A percentile compares a stretch with the other conserved stretches of the same genome.
These are phyloP conservation scores for Suillus americanus DNA, from an alignment of 768 basidiomycete species.

Conservation along the genomic window DNA sequence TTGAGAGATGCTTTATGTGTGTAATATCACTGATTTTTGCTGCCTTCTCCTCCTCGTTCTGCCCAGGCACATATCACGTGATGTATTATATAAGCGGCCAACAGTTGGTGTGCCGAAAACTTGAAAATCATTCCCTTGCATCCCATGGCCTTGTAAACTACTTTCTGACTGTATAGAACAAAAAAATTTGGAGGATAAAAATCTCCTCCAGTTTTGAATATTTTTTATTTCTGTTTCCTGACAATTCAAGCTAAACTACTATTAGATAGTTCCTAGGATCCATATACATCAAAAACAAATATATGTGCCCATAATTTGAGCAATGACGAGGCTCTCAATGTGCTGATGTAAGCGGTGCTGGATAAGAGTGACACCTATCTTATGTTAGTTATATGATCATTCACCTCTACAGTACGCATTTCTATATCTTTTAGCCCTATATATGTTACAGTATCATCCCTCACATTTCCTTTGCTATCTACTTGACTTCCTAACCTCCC, in stretches of 20 bases:
- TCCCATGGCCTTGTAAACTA: neutral
- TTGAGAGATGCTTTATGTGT: neutral
- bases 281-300: neutral
- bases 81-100: neutral
- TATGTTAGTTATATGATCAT: too few relatives aligned
- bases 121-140: neutral
- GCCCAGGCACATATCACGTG: neutral
- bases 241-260: neutral
- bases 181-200: neutral
- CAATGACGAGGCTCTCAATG: too few relatives aligned
- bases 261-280: neutral
- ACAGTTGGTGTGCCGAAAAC: neutral
- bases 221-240: neutral
- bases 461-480: too few relatives aligned
- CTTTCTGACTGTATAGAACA: neutral
- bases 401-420: too few relatives aligned
- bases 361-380: too few relatives aligned
- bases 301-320: neutral
- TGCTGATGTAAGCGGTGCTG: too few relatives aligned
- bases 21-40: neutral
- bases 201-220: neutral
- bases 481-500: too few relatives aligned
- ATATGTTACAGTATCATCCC: too few relatives aligned
- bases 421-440: too few relatives aligned
- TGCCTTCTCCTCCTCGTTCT: neutral